Evolutionary conservation across 495 filamentous ascomycete genomes (phyloP).

Genomic region (Tuber borchii): DNA sequence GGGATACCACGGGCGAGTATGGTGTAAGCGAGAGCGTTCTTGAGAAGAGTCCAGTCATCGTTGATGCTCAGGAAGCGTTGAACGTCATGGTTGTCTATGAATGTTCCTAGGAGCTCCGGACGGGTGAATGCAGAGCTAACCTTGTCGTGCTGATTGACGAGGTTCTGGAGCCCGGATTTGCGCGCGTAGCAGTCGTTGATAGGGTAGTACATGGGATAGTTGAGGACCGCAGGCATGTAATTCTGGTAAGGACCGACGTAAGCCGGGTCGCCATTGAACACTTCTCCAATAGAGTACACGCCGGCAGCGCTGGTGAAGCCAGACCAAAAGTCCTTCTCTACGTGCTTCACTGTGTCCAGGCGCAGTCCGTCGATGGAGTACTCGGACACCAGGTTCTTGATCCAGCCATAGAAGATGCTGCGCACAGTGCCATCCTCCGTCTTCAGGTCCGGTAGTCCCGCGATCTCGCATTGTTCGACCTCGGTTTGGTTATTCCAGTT

Average conservation of each 20-base stretch:
- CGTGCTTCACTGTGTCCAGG: slow-evolving; percentile 68
- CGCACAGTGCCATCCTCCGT: slow-evolving; percentile 56
- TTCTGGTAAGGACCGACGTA: slow-evolving; percentile 63
- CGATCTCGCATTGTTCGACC: slow-evolving; percentile 38
- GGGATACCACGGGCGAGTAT: slow-evolving; percentile 43
- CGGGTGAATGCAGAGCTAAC: slow-evolving; percentile 33
- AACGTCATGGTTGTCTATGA: slow-evolving; percentile 76
- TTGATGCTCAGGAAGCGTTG: slow-evolving; percentile 57
- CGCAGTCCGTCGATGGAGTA: slow-evolving; percentile 76
- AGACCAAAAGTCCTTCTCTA: slow-evolving; percentile 63
- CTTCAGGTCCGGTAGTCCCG: slow-evolving; percentile 60
- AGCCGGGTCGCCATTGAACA: slow-evolving; percentile 55
- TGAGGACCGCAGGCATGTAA: slow-evolving; percentile 57
- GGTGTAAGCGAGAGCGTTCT: slow-evolving; percentile 64
- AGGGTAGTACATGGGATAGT: slow-evolving; percentile 65
- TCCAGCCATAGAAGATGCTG: slow-evolving; percentile 59
- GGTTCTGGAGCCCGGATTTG: slow-evolving; percentile 52
- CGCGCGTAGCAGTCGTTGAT: slow-evolving; percentile 57
- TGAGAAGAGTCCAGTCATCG: slow-evolving; percentile 53
- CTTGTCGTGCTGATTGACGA: slow-evolving; percentile 47
- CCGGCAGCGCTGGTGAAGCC: slow-evolving; percentile 59
- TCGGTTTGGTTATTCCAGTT: slow-evolving; percentile 54
- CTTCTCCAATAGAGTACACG: slow-evolving; percentile 66
- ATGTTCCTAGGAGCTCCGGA: slow-evolving; percentile 56
- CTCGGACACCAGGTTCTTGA: slow-evolving; percentile 55